Conservation (phyloP, 306 rosid genomes). For the Vigna hirtella region DNA sequence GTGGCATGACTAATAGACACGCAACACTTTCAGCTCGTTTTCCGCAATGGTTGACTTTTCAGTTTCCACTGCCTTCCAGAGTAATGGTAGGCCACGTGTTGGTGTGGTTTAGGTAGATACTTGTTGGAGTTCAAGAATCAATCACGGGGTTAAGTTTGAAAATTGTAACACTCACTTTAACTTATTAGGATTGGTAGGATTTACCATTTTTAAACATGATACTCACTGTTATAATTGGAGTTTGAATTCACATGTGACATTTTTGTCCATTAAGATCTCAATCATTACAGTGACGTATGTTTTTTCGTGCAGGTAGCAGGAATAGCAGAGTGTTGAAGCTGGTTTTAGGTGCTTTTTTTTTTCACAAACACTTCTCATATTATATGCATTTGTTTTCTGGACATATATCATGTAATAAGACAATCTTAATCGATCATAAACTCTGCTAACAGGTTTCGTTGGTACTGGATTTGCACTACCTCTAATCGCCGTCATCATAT, state of each 20-base stretch:
- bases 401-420: background rate
- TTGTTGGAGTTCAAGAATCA: slow-evolving; percentile 6
- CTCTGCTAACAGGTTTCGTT: slow-evolving; percentile 45
- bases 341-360: slow-evolving; percentile 39
- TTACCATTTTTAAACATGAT: background rate
- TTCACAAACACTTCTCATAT: background rate
- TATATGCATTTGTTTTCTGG: background rate
- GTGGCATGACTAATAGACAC: slow-evolving; percentile 14
- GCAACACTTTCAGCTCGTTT: background rate
- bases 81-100: slow-evolving; percentile 5
- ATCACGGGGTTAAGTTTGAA: background rate
- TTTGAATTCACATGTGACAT: background rate
- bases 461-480: slow-evolving; percentile 54
- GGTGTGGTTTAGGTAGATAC: slow-evolving; percentile 17
- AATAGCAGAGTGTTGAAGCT: slow-evolving; percentile 48
- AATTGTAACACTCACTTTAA: background rate
- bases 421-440: background rate
- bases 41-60: slow-evolving; percentile 12
- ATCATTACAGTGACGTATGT: background rate
- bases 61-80: slow-evolving; percentile 19
- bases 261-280: background rate
- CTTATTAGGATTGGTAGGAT: background rate
- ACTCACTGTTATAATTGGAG: background rate
- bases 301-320: slow-evolving; percentile 37
- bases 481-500: slow-evolving; percentile 52